Base-by-base conservation (phyloP, 345 rosid genomes). In the Hibiscus tridactylites region DNA sequence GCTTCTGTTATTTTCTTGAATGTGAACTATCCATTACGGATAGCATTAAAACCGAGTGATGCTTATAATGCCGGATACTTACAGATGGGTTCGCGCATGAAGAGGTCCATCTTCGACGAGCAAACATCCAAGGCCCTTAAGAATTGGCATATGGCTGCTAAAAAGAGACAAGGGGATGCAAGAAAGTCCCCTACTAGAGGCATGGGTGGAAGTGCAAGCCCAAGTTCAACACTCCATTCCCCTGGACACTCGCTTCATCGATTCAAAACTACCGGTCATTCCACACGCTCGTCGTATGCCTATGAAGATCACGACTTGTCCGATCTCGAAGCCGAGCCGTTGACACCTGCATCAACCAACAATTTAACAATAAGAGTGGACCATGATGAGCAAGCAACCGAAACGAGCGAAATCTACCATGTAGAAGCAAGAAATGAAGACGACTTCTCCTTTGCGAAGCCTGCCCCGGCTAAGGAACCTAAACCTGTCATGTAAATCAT, bases 71-170 rank as follows among this genome's bases (percentile, higher is more conserved):
- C 31, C 2, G 31, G 78, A 57, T 57, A 21, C 29, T 57, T 47
- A 70, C 82, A 95, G 98, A 95, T 95, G 99, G 99, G 99, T 71
- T 81, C 96, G 0, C 69, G 73, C 54, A 90, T 92, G 99, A 95
- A 95, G 83, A 92, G 70, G 79, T 86, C 98, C 2, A 86, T 95
- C 68, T 95, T 95, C 44, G 98, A 95, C 61, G 98, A 95, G 7
- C 99, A 95, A 78, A 92, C 96, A 6, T 90, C 94, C 6, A 92
- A 81, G 76, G 99, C 99, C 1, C 87, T 95, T 4, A 92, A 87
- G 88, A 92, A 84, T 65, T 95, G 99, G 99, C 97, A 82, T 72
- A 85, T 78, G 90, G 89, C 87, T 0, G 98, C 74, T 49, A 89
- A 89, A 79, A 89, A 82, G 84, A 88, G 71, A 82, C 81, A 65